Conservation (phyloP, 169 alveolate species). For the Plasmodium cynomolgi region DNA sequence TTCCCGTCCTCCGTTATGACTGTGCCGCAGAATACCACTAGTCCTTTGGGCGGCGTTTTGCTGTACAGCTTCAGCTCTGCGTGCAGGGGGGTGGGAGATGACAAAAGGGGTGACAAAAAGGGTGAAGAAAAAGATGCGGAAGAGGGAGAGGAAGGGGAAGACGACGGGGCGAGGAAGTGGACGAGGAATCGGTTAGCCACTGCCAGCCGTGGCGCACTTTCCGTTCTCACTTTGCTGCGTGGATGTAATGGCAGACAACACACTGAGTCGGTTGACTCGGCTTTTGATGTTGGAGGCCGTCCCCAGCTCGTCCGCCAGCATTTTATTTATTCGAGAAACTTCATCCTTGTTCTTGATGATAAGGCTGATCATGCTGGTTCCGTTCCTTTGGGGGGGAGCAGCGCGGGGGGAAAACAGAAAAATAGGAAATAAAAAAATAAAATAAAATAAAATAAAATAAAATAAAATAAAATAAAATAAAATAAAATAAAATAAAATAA, state of each 20-base stretch:
- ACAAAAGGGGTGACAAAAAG: too few relatives aligned
- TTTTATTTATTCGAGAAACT: constrained; percentile 93
- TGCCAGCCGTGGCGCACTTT: not conserved
- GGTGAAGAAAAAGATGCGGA: too few relatives aligned
- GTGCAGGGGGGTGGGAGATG: not conserved
- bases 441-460: too few relatives aligned
- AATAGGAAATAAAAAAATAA: not conserved
- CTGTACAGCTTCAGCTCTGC: constrained; percentile 94
- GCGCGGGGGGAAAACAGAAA: not conserved
- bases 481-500: too few relatives aligned
- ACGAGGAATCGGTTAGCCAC: not conserved
- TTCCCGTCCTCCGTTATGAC: constrained; percentile 96
- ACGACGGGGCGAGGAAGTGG: not conserved
- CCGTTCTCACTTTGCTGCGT: constrained; percentile 94
- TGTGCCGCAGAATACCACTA: constrained; percentile 97
- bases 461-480: too few relatives aligned
- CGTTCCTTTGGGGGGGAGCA: constrained; percentile 83
- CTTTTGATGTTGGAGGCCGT: constrained; percentile 98
- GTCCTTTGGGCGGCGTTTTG: constrained; percentile 98
- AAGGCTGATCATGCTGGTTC: constrained; percentile 98
- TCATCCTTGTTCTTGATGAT: constrained; percentile 97
- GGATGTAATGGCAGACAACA: constrained; percentile 97
- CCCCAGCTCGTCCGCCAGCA: constrained; percentile 96
- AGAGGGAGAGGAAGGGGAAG: not conserved
- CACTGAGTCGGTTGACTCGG: constrained; percentile 97